Evolutionary conservation across 1,284 basidiomycete species (phyloP), one percentile per base, ranked within the genome.

Genomic region (Pseudozyma pruni): DNA sequence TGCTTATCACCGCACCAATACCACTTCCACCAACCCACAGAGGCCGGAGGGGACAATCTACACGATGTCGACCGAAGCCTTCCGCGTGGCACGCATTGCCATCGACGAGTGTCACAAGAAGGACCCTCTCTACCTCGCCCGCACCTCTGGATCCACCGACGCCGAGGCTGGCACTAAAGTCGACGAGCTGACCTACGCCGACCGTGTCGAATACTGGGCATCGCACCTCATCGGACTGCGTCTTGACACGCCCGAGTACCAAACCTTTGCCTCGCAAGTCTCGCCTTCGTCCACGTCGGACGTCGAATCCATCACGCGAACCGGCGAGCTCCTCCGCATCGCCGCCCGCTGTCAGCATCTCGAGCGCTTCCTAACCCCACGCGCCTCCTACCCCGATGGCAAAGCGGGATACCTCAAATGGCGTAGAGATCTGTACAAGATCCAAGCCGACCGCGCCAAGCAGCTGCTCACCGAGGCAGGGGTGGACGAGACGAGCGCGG

Each of bases 361-460:
- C 31, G 78, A 78, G 41, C 68, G 80, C 13, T 81, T 79, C 54
- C 46, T 63, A 22, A 73, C 69, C 3, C 80, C 80, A 0, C 67
- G 80, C 14, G 39, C 70, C 8, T 41, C 64, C 10, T 79, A 75
- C 34, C 80, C 80, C 2, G 78, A 79, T 1, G 80, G 80, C 33
- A 80, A 80, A 53, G 74, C 78, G 7, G 78, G 78, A 10, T 81
- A 80, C 34, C 54, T 81, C 33, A 72, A 72, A n/a, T 81, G 80
- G 80, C 47, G 80, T 9, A 31, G 75, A 4, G 64, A 75, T 10
- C 53, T 81, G 34, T 81, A 81, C 67, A 68, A 43, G 11, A 58
- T 75, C 27, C 80, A 81, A 48, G 72, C 77, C 0, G 57, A 78
- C 19, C 57, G 63, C 9, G 80, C 80, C 4, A 58, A 53, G 14